Evolutionary conservation across 345 rosid genomes (phyloP).

Genomic region (Stellera chamaejasme): DNA sequence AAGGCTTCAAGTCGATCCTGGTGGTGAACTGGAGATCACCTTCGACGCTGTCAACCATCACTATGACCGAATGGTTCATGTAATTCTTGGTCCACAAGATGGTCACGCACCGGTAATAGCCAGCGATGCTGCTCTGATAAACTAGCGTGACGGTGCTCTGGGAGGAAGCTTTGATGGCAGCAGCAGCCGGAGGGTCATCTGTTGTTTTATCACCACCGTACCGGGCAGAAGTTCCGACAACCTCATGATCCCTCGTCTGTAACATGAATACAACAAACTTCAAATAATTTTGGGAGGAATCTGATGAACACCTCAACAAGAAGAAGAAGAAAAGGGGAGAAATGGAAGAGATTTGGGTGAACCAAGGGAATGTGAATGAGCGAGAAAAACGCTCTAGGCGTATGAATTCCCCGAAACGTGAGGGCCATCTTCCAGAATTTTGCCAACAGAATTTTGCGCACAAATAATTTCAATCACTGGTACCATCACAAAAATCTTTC

Average conservation of each 20-base stretch:
- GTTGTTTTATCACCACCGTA: constrained; percentile 40
- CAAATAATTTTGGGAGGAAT: no score
- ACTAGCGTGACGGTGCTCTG: constrained; percentile 74
- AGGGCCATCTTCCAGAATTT: no score
- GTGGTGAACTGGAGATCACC: constrained; percentile 45
- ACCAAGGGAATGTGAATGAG: no score
- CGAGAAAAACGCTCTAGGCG: no score
- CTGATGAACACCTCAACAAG: no score
- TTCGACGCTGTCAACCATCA: constrained; percentile 50
- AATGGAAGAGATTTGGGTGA: no score
- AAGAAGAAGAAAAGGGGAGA: no score
- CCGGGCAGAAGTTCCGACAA: constrained; percentile 13
- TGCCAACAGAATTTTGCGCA: no score
- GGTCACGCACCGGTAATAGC: constrained; percentile 54
- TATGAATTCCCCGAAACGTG: no score
- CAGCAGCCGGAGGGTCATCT: constrained; percentile 29
- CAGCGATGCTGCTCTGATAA: constrained; percentile 61
- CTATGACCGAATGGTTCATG: constrained; percentile 61
- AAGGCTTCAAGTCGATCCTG: constrained; percentile 79
- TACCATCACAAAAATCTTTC: no score
- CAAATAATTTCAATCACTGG: no score
- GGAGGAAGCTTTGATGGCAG: constrained; percentile 33
- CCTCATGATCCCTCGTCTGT: constrained; percentile 13
- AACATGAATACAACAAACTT: no score
- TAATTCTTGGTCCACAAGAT: constrained; percentile 67